Percentiles rank a stretch among this genome's conserved stretches.
Conservation (phyloP, 2,329 filamentous ascomycete genomes). For the Hypoxylon sp. region DNA sequence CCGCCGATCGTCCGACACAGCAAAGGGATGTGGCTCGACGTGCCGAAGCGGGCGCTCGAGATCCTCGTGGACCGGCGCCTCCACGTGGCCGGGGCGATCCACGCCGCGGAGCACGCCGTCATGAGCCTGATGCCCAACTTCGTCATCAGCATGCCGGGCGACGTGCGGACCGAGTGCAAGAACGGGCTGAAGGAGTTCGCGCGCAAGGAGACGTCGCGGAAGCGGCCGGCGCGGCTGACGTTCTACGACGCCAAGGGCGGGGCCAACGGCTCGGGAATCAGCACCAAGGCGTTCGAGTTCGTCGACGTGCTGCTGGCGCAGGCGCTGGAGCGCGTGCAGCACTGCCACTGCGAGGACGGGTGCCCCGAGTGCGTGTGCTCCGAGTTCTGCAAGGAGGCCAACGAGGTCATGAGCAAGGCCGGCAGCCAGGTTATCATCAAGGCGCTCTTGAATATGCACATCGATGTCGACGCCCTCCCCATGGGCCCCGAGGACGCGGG, state of each 20-base stretch:
- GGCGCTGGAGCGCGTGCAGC: conserved; percentile 77
- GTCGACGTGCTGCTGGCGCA: conserved; percentile 79
- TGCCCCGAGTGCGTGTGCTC: conserved; percentile 91
- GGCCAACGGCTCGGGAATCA: conserved; percentile 81
- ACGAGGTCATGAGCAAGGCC: conserved; percentile 93
- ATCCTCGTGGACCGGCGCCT: conserved; percentile 77
- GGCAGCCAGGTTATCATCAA: conserved; percentile 84
- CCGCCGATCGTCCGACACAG: conserved; percentile 84
- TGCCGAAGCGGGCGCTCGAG: conserved; percentile 79
- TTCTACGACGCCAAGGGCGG: conserved; percentile 97
- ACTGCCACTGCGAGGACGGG: conserved; percentile 78
- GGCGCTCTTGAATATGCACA: conserved; percentile 75
- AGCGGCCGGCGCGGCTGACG: conserved; percentile 85
- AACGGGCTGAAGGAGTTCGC: conserved; percentile 86
- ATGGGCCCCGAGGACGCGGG: conserved; percentile 80
- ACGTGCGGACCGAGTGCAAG: conserved; percentile 96
- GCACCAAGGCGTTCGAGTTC: conserved; percentile 93
- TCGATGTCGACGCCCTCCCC: conserved; percentile 84
- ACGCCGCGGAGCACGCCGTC: conserved; percentile 92
- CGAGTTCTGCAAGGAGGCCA: conserved; percentile 83
- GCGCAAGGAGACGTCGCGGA: conserved; percentile 71
- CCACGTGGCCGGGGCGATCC: conserved; percentile 88
- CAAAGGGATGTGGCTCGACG: conserved; percentile 95
- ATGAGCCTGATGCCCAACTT: conserved; percentile 89
- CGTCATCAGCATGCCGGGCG: conserved; percentile 86